These are phyloP conservation scores for Pascua guehoae DNA, from an alignment of 1,284 basidiomycete genomes.

Conservation along the genomic window DNA sequence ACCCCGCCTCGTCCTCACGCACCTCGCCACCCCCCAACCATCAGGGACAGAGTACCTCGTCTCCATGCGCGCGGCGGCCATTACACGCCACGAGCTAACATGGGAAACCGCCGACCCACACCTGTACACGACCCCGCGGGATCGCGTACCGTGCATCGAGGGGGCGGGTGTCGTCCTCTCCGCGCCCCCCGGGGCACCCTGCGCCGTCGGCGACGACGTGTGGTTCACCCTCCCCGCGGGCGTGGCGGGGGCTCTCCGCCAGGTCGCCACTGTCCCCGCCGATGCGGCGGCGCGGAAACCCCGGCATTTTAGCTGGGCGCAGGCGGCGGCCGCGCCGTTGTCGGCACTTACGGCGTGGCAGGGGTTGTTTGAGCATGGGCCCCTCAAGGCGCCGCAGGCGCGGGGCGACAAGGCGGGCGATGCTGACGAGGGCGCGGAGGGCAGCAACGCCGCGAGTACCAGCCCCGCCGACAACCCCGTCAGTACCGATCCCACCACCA, in stretches of 20 bases:
- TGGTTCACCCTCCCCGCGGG: conserved; percentile 9
- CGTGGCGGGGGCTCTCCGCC: conserved; percentile 1
- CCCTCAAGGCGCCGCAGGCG: not conserved
- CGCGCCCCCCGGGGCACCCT: not conserved
- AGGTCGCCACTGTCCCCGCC: conserved; percentile 1
- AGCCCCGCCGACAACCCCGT: too few species aligned
- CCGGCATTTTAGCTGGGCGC: conserved; percentile 2
- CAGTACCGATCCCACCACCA: too few species aligned
- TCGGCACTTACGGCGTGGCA: conserved; percentile 10
- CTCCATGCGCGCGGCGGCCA: conserved; percentile 3
- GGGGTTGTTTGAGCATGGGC: conserved; percentile 5
- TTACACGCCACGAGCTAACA: conserved; percentile 2
- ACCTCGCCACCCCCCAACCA: not conserved
- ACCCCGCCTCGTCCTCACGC: not conserved
- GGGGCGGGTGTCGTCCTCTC: conserved; percentile 4
- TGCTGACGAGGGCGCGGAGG: not conserved
- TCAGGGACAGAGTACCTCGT: not conserved
- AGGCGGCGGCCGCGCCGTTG: conserved; percentile 7
- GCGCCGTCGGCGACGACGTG: conserved; percentile 5
- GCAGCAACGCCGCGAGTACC: too few species aligned
- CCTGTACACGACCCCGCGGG: not conserved
- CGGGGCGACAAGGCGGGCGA: not conserved
- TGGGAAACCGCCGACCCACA: conserved; percentile 2
- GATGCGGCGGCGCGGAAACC: conserved; percentile 7
- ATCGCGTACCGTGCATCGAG: conserved; percentile 9